A percentile compares a stretch with the other conserved stretches of the same genome.
Conservation (phyloP, 2,329 filamentous ascomycete species). For the Zymoseptoria brevis region DNA sequence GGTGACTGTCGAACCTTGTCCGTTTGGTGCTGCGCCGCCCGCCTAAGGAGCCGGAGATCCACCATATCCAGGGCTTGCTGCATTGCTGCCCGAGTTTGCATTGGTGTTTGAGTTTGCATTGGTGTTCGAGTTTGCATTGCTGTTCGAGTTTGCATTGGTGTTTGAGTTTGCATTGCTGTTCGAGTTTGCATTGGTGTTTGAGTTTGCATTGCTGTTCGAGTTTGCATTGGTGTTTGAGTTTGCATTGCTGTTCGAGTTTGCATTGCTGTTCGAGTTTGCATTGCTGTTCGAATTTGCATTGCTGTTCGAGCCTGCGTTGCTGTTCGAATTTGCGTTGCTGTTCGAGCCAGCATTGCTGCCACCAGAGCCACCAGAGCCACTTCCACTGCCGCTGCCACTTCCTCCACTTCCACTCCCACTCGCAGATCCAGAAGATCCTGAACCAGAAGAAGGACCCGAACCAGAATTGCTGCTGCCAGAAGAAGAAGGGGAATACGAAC, state of each 20-base stretch:
- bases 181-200: not conserved
- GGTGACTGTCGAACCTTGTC: conserved; percentile 1
- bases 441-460: conserved; percentile 2
- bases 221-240: not conserved
- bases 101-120: not conserved
- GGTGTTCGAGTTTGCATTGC: not conserved
- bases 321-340: not conserved
- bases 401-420: not conserved
- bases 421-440: not conserved
- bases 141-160: not conserved
- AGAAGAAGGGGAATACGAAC: conserved; percentile 13
- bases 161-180: not conserved
- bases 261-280: not conserved
- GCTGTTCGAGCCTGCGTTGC: not conserved
- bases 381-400: not conserved
- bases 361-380: conserved; percentile 1
- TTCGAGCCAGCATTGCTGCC: not conserved
- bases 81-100: not conserved
- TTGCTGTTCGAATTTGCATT: not conserved
- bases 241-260: not conserved
- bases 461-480: conserved; percentile 6
- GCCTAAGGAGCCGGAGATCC: not conserved
- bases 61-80: not conserved
- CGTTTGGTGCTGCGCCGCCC: not conserved
- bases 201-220: not conserved